A percentile compares a stretch with the other conserved stretches of the same genome.
Evolutionary conservation across 768 basidiomycete genomes (phyloP).

Genomic region (Calocybe cyanea): DNA sequence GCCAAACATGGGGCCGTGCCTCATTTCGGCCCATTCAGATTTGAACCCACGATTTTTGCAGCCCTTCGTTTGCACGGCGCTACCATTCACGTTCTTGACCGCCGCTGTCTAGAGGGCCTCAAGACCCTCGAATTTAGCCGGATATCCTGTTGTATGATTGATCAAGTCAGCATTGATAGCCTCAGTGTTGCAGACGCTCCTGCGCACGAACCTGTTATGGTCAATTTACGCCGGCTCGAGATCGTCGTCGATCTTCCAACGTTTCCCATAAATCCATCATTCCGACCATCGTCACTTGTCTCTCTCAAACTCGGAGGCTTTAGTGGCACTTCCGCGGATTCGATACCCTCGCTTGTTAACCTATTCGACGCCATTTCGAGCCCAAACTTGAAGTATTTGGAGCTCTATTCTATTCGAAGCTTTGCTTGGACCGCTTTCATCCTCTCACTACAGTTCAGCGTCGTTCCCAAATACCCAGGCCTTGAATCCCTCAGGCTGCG

Average conservation of each 20-base stretch:
- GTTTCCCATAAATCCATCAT: conserved; percentile 4
- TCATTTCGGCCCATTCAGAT: conserved; percentile 7
- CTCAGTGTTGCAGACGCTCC: background rate
- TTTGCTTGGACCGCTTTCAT: conserved; percentile 9
- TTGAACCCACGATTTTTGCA: conserved; percentile 1
- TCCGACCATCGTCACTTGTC: conserved; percentile 3
- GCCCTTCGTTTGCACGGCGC: conserved; percentile 1
- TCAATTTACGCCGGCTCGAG: background rate
- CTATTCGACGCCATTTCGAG: conserved; percentile 5
- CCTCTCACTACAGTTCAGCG: conserved; percentile 1
- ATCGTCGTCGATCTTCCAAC: background rate
- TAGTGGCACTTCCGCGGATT: background rate
- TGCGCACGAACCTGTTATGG: conserved; percentile 2
- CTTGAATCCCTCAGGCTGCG: conserved; percentile 4
- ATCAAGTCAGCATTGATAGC: conserved; percentile 3
- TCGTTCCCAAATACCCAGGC: conserved; percentile 1
- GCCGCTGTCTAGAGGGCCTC: conserved; percentile 3
- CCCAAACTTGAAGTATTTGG: conserved; percentile 2
- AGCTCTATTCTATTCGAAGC: conserved; percentile 1
- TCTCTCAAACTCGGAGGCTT: conserved; percentile 4
- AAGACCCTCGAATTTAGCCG: background rate
- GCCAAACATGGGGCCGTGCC: background rate
- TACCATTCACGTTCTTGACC: conserved; percentile 2
- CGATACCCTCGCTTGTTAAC: background rate
- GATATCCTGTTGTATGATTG: conserved; percentile 6